Evolutionary conservation across 257 asterid genomes (phyloP), one percentile per base, ranked within the genome.

Genomic region (Ocimum tenuiflorum): DNA sequence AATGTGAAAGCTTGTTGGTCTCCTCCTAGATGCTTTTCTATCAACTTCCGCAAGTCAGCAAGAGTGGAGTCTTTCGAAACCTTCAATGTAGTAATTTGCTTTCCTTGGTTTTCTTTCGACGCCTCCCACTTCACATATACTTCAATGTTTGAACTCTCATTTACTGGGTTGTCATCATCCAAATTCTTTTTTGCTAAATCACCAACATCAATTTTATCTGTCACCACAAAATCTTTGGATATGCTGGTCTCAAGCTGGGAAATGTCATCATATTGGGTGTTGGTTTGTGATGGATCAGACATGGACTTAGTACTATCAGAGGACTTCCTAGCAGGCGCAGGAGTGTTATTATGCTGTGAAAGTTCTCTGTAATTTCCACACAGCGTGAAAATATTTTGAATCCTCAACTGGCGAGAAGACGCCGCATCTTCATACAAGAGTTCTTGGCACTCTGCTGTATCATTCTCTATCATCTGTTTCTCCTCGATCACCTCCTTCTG

Each of bases 41-140:
- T 84, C 83, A 82, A 71, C 80, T 88, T 90, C 74, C 97, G 65
- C 65, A 90, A 71, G 57, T 90, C 96, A 63, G 97, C 96, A 22
- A 90, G 87, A 33, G 85, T 85, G 4, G 96, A 82, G 57, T 84
- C 92, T 65, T 77, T 86, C 7, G 43, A 56, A 74, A 84, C 81
- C 77, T 84, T 90, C 50, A 88, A 42, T 13, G 79, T 75, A 38
- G 96, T 78, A 43, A 91, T 81, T 33, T 82, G 62, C 71, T 79
- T 84, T 61, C 95, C 89, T 2, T 90, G 83, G 61, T 91, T 84
- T 31, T 91, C 95, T 72, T 83, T 78, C 47, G 88, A 85, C 1
- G 91, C 89, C 69, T 88, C 95, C 96, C 96, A 88, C 75, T 91
- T 86, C 73, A 88, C 95, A 7, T 84, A 71, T 0, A 88, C 86